Evolutionary conservation across 345 rosid species (phyloP).

Genomic region (Populus alba): DNA sequence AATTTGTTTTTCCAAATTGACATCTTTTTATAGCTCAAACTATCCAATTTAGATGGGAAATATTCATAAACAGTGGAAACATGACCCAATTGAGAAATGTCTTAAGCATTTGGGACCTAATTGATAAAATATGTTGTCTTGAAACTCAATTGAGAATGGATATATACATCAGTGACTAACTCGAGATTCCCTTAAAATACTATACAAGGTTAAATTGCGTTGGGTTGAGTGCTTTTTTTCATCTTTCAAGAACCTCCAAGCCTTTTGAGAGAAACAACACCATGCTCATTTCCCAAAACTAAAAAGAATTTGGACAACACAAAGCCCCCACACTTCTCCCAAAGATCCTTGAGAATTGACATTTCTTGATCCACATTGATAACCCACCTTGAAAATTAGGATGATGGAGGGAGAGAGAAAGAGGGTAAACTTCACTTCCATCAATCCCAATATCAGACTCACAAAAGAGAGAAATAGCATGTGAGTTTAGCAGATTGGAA

Average conservation of each 20-base stretch:
- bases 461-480: slow-evolving; percentile 7
- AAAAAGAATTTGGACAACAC: slow-evolving; percentile 34
- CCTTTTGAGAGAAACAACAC: slow-evolving; percentile 17
- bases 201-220: neutral
- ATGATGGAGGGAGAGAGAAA: neutral
- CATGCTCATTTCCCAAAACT: slow-evolving; percentile 45
- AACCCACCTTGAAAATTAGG: slow-evolving; percentile 50
- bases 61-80: too few relatives aligned
- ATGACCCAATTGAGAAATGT: too few relatives aligned
- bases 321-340: slow-evolving; percentile 40
- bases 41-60: too few relatives aligned
- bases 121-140: too few relatives aligned
- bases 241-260: neutral
- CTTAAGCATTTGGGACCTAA: too few relatives aligned
- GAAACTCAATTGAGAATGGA: too few relatives aligned
- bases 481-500: neutral
- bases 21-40: too few relatives aligned
- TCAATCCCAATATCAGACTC: slow-evolving; percentile 44
- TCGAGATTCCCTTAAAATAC: neutral
- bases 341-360: slow-evolving; percentile 42
- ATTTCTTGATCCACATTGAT: slow-evolving; percentile 43
- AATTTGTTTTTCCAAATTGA: too few relatives aligned
- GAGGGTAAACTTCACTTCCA: slow-evolving; percentile 20
- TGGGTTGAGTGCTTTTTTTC: neutral
- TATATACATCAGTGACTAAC: neutral